Conservation (phyloP, 176 grass and related monocot genomes). For the Triticum timopheevii region DNA sequence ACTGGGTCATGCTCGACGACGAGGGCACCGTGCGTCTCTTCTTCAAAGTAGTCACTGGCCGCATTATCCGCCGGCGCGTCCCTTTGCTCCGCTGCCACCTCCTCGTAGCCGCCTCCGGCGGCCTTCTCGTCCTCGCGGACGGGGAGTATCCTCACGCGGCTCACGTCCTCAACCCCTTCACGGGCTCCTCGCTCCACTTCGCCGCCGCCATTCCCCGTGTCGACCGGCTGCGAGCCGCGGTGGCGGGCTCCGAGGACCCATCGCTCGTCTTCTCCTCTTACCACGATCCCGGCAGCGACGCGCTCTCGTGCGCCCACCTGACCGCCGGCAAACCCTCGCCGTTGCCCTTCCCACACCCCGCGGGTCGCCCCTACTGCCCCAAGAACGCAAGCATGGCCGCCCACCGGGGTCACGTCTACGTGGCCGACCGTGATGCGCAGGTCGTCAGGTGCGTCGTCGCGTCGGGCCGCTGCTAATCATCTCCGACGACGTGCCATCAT, state of each 20-base stretch:
- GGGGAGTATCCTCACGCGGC: not conserved
- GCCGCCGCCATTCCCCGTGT: not conserved
- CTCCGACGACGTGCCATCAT: not conserved
- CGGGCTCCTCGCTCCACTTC: not conserved
- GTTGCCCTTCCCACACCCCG: not conserved
- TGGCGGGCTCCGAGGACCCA: not conserved
- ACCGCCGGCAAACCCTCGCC: too few species aligned
- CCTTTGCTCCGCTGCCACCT: not conserved
- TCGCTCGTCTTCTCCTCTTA: not conserved
- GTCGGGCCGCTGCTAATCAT: not conserved
- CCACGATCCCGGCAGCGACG: not conserved
- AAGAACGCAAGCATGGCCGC: not conserved
- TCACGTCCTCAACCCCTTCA: not conserved
- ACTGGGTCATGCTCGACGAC: not conserved
- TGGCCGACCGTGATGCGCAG: not conserved
- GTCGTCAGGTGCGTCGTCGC: not conserved
- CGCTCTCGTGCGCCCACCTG: too few species aligned
- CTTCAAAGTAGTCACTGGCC: not conserved
- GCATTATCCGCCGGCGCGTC: not conserved
- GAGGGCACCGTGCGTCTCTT: not conserved
- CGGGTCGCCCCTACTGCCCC: not conserved
- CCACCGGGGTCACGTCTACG: not conserved
- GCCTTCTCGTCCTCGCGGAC: not conserved
- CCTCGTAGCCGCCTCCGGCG: not conserved
- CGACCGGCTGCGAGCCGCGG: not conserved